Percentiles rank a stretch among this genome's conserved stretches.
Conservation (phyloP, 2,329 filamentous ascomycete species). For the Coleophoma crateriformis region DNA sequence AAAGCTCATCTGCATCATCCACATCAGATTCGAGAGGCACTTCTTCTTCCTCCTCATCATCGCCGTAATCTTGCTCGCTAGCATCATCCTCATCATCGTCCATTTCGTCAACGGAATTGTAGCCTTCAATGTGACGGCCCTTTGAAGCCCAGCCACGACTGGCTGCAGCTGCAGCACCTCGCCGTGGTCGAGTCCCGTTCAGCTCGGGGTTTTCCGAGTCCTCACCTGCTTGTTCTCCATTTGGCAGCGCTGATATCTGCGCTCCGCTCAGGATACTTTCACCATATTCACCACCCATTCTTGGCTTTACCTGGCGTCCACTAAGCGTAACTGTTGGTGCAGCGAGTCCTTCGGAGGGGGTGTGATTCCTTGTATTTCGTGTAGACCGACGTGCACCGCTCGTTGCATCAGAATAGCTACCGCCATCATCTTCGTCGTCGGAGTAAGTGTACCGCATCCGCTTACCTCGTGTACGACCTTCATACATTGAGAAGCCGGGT, state of each 20-base stretch:
- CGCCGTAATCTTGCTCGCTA: conserved; percentile 69
- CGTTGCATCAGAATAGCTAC: conserved; percentile 56
- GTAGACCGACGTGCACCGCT: conserved; percentile 55
- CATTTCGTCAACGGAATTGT: conserved; percentile 55
- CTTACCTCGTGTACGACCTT: conserved; percentile 93
- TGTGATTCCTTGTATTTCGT: conserved; percentile 68
- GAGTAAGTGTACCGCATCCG: conserved; percentile 95
- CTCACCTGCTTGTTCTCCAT: conserved; percentile 34
- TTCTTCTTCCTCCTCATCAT: conserved; percentile 67
- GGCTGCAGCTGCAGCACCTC: conserved; percentile 19
- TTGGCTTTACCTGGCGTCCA: conserved; percentile 73
- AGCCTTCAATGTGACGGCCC: conserved; percentile 41
- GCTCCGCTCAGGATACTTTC: conserved; percentile 48
- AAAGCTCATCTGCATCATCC: conserved; percentile 49
- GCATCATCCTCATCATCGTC: conserved; percentile 57
- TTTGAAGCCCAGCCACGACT: conserved; percentile 24
- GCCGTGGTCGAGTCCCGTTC: conserved; percentile 32
- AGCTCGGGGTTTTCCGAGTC: conserved; percentile 36
- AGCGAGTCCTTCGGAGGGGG: conserved; percentile 61
- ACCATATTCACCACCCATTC: conserved; percentile 48
- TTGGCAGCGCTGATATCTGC: conserved; percentile 5
- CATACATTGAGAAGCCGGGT: conserved; percentile 86
- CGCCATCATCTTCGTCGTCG: conserved; percentile 72
- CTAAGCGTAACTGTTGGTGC: conserved; percentile 70
- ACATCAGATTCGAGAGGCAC: conserved; percentile 53